Evolutionary conservation across 1,284 basidiomycete genomes (phyloP).

Genomic region (Trichosporon ovoides): DNA sequence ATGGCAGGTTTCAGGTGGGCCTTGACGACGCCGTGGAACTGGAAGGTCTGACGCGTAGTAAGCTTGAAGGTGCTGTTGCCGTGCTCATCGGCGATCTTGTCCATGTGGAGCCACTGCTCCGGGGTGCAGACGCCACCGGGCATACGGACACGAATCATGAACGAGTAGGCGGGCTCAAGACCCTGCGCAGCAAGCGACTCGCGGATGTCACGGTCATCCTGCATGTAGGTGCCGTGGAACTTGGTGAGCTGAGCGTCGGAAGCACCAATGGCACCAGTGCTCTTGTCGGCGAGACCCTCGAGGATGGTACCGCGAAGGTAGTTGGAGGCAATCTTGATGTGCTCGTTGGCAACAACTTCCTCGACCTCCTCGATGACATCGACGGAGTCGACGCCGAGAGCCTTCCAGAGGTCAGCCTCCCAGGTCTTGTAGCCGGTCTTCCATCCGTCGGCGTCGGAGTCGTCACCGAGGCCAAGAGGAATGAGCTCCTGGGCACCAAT

Average conservation of each 20-base stretch:
- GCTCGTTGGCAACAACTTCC: constrained; percentile 97
- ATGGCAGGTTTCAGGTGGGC: constrained; percentile 91
- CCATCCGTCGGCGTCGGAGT: constrained; percentile 93
- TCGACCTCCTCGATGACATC: constrained; percentile 90
- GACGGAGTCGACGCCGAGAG: constrained; percentile 82
- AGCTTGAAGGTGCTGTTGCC: constrained; percentile 94
- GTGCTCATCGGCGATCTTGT: constrained; percentile 91
- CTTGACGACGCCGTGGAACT: constrained; percentile 98
- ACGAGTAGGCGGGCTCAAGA: constrained; percentile 90
- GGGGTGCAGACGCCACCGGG: constrained; percentile 91
- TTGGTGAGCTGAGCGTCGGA: constrained; percentile 94
- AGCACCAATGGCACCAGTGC: constrained; percentile 82
- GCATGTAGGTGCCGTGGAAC: constrained; percentile 97
- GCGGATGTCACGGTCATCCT: constrained; percentile 96
- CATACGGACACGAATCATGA: constrained; percentile 98
- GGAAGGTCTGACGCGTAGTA: constrained; percentile 98
- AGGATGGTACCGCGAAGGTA: constrained; percentile 93
- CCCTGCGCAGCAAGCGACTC: constrained; percentile 92
- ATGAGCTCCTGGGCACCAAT: constrained; percentile 70
- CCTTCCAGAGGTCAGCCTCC: constrained; percentile 92
- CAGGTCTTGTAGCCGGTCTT: constrained; percentile 95
- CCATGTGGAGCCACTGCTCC: constrained; percentile 90
- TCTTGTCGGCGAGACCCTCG: constrained; percentile 81
- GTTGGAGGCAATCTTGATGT: constrained; percentile 96
- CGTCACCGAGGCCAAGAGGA: constrained; percentile 82